A percentile compares a stretch with the other conserved stretches of the same genome.
Conservation (phyloP, 805 yeast genomes). For the Metschnikowia matae region DNA sequence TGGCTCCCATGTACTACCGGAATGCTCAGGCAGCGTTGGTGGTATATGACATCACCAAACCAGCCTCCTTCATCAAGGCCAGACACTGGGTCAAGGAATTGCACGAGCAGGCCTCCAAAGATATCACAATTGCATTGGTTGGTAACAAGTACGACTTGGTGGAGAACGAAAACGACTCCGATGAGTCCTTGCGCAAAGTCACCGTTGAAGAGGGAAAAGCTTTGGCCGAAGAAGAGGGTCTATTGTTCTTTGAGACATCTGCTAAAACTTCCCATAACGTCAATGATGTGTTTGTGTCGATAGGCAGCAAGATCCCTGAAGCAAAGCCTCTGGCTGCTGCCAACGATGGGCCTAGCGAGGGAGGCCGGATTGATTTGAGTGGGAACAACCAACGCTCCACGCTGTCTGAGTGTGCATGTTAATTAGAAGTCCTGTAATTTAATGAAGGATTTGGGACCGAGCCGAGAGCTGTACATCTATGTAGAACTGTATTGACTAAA, state of each 20-base stretch:
- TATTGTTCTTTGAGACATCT: constrained; percentile 88
- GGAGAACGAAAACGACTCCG: constrained; percentile 40
- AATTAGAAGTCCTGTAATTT: background rate
- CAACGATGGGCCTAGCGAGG: constrained; percentile 11
- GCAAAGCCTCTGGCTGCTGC: constrained; percentile 15
- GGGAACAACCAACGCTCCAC: constrained; percentile 16
- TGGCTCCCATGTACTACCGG: constrained; percentile 81
- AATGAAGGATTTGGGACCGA: background rate
- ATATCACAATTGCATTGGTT: constrained; percentile 75
- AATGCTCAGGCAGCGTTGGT: constrained; percentile 78
- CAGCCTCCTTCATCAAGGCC: constrained; percentile 64
- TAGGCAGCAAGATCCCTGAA: constrained; percentile 80
- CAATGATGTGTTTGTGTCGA: constrained; percentile 84
- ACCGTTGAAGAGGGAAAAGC: constrained; percentile 80
- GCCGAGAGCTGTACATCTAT: too few relatives aligned
- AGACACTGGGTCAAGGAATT: constrained; percentile 75
- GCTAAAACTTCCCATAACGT: constrained; percentile 90
- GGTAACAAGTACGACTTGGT: constrained; percentile 72
- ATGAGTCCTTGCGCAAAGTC: constrained; percentile 65
- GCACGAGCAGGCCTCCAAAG: constrained; percentile 72
- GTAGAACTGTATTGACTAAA: too few relatives aligned
- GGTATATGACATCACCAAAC: constrained; percentile 70
- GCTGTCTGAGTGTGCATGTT: constrained; percentile 20
- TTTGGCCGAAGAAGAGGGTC: constrained; percentile 86
- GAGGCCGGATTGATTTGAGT: constrained; percentile 33